Conservation (phyloP, 2,329 filamentous ascomycete species). For the Colletotrichum nymphaeae region DNA sequence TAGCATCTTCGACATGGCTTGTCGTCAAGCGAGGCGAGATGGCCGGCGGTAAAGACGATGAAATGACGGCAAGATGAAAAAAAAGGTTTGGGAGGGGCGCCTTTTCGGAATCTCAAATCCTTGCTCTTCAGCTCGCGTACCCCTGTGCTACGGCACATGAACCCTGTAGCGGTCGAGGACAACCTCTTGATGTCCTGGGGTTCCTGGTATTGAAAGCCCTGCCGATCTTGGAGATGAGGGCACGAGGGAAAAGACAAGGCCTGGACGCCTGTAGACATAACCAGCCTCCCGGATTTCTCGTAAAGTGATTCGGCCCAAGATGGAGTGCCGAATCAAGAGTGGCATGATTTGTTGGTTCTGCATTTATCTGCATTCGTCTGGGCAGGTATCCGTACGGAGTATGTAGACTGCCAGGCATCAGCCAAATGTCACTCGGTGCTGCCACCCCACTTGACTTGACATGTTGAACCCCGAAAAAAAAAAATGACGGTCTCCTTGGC, state of each 20-base stretch:
- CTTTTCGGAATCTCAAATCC: slow-evolving; percentile 17
- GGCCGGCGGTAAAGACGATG: slow-evolving; percentile 9
- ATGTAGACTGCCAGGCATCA: neutral
- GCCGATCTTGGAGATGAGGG: neutral
- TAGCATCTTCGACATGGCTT: slow-evolving; percentile 16
- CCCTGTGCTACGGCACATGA: slow-evolving; percentile 19
- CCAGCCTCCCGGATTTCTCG: slow-evolving; percentile 15
- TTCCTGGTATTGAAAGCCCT: neutral
- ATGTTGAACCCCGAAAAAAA: neutral
- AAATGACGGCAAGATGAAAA: slow-evolving; percentile 1
- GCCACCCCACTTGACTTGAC: neutral
- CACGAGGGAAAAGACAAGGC: neutral
- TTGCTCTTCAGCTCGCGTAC: slow-evolving; percentile 12
- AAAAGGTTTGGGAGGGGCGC: slow-evolving; percentile 8
- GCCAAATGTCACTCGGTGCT: neutral
- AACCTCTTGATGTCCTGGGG: slow-evolving; percentile 11
- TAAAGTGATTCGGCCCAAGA: neutral
- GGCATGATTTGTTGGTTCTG: neutral
- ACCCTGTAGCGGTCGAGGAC: neutral
- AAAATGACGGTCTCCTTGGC: neutral
- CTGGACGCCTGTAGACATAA: neutral
- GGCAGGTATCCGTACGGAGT: neutral
- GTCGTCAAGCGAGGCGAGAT: slow-evolving; percentile 21
- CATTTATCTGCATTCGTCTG: neutral
- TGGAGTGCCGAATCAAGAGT: neutral